Evolutionary conservation across 805 yeast genomes (phyloP).

Genomic region (Suhomyces pyralidae): DNA sequence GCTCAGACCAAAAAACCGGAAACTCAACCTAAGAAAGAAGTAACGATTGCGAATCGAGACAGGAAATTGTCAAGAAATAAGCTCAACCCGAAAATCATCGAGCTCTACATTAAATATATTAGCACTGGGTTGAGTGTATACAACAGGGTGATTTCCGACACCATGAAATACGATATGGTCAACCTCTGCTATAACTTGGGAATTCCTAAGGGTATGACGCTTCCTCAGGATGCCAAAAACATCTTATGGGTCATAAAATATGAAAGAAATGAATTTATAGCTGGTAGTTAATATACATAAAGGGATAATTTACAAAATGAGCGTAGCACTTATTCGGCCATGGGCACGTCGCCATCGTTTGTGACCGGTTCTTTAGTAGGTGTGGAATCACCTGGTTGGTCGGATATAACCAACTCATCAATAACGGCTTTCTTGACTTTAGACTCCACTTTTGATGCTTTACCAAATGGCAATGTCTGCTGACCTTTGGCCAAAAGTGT

Average conservation of each 20-base stretch:
- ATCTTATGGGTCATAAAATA: conserved; percentile 27
- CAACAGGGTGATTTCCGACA: conserved; percentile 41
- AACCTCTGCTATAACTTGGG: conserved; percentile 29
- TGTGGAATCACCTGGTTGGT: conserved; percentile 7
- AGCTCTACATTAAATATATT: conserved; percentile 27
- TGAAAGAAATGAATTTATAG: conserved; percentile 1
- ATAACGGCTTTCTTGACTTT: conserved; percentile 30
- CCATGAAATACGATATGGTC: conserved; percentile 34
- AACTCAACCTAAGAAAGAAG: not conserved
- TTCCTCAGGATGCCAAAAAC: conserved; percentile 25
- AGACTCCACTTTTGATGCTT: conserved; percentile 3
- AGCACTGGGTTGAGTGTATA: conserved; percentile 36
- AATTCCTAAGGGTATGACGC: conserved; percentile 14
- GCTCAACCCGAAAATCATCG: conserved; percentile 21
- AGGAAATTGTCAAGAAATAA: conserved; percentile 8
- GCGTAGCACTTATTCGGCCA: conserved; percentile 8
- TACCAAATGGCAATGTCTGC: conserved; percentile 30
- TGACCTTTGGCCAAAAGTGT: conserved; percentile 39
- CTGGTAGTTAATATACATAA: not conserved
- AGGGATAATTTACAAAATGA: not conserved
- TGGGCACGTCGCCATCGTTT: conserved; percentile 11
- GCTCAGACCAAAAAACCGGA: not conserved
- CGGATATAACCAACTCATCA: conserved; percentile 29
- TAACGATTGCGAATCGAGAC: conserved; percentile 1
- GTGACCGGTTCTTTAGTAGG: not conserved